These are phyloP conservation scores for Penicillium sp. DNA, from an alignment of 2,329 filamentous ascomycete genomes.

Conservation along the genomic window DNA sequence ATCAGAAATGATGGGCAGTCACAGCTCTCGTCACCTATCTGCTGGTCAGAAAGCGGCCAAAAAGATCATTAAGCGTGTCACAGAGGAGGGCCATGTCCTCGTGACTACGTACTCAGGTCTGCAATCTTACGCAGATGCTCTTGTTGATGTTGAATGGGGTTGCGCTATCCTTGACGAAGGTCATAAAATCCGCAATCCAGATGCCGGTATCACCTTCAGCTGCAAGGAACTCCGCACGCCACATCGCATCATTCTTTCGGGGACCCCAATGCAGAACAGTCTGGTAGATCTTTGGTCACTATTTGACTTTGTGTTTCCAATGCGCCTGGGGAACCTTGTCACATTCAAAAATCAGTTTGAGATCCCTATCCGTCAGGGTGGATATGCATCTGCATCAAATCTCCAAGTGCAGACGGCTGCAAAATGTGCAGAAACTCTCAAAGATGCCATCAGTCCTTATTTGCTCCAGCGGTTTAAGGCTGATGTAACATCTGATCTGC, in stretches of 20 bases:
- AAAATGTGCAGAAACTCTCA: conserved; percentile 88
- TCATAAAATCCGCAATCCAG: conserved; percentile 96
- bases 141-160: conserved; percentile 83
- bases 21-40: conserved; percentile 35
- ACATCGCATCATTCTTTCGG: conserved; percentile 88
- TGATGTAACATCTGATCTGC: conserved; percentile 89
- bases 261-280: conserved; percentile 97
- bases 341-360: conserved; percentile 91
- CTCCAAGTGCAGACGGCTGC: conserved; percentile 91
- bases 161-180: conserved; percentile 95
- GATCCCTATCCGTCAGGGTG: conserved; percentile 86
- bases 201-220: conserved; percentile 88
- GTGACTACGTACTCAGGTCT: conserved; percentile 95
- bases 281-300: conserved; percentile 92
- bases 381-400: conserved; percentile 93
- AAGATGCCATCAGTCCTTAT: conserved; percentile 91
- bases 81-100: conserved; percentile 82
- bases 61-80: conserved; percentile 77
- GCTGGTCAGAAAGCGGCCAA: conserved; percentile 67
- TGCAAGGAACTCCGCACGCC: conserved; percentile 91
- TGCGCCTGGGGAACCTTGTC: conserved; percentile 87
- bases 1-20: conserved; percentile 53
- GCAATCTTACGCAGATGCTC: conserved; percentile 81
- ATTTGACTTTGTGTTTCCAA: conserved; percentile 96
- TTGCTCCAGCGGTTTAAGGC: conserved; percentile 87